Evolutionary conservation across 768 basidiomycete species (phyloP).

Genomic region (Lactifluus rugatus): DNA sequence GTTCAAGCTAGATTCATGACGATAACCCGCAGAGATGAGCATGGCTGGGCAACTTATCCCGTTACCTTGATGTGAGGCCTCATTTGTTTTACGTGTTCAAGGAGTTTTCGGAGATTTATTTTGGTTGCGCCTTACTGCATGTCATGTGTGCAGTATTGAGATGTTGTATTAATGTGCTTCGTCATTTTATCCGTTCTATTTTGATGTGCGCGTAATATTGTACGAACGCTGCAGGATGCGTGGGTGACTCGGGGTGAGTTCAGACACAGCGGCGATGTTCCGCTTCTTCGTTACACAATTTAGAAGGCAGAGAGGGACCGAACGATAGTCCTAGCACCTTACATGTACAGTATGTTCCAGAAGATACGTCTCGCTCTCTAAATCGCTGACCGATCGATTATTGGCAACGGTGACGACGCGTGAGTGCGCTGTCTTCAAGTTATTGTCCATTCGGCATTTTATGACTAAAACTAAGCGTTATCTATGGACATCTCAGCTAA

Average conservation of each 20-base stretch:
- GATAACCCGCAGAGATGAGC: neutral
- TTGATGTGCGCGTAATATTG: neutral
- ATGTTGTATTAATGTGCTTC: neutral
- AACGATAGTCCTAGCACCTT: too few species aligned
- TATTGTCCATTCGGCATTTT: neutral
- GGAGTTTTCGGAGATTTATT: neutral
- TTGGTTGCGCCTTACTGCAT: neutral
- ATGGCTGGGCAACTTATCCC: neutral
- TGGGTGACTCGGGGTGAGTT: too few species aligned
- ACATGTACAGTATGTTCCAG: too few species aligned
- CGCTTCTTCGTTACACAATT: too few species aligned
- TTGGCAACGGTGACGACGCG: too few species aligned
- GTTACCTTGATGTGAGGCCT: slow-evolving; percentile 7
- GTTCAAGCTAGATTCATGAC: slow-evolving; percentile 10
- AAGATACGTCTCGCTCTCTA: too few species aligned
- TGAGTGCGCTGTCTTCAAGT: neutral
- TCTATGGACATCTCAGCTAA: neutral
- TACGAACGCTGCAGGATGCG: too few species aligned
- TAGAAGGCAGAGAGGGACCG: too few species aligned
- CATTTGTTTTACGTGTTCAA: neutral
- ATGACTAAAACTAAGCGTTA: neutral
- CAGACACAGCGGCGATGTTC: too few species aligned
- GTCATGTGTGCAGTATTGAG: slow-evolving; percentile 12
- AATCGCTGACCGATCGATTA: neutral
- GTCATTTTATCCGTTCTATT: neutral